Evolutionary conservation across 2,329 filamentous ascomycete species (phyloP).

Genomic region (Cryphonectria parasitica): DNA sequence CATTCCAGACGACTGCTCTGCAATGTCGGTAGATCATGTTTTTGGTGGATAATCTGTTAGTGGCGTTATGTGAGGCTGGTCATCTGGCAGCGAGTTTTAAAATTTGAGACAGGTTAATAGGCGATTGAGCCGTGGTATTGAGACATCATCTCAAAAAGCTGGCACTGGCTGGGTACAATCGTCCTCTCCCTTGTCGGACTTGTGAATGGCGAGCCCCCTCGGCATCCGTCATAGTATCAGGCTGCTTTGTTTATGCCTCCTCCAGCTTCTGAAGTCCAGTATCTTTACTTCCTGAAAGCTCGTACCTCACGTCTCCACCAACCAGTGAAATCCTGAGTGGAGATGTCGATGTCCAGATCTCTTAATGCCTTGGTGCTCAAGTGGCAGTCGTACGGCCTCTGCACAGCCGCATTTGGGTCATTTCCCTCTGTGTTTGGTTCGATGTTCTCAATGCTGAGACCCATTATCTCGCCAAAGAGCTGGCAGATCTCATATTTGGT

Average conservation of each 20-base stretch:
- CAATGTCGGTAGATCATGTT: slow-evolving; percentile 3
- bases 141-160: slow-evolving; percentile 7
- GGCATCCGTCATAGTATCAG: background rate
- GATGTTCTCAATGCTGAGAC: slow-evolving; percentile 70
- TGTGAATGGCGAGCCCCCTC: background rate
- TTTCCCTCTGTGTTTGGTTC: slow-evolving; percentile 72
- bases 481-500: slow-evolving; percentile 92
- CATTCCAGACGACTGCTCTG: slow-evolving; percentile 8
- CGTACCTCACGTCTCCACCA: slow-evolving; percentile 77
- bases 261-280: background rate
- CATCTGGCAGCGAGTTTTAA: slow-evolving; percentile 5
- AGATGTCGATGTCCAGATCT: slow-evolving; percentile 74
- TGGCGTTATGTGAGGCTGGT: background rate
- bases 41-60: background rate
- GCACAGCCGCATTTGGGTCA: slow-evolving; percentile 70
- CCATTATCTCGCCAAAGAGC: slow-evolving; percentile 78
- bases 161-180: background rate
- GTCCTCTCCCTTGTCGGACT: slow-evolving; percentile 11
- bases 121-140: background rate
- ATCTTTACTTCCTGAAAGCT: slow-evolving; percentile 58
- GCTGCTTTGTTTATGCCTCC: background rate
- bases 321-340: slow-evolving; percentile 72
- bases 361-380: slow-evolving; percentile 75
- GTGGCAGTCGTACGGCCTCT: slow-evolving; percentile 87
- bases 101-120: slow-evolving; percentile 7